Evolutionary conservation across 345 rosid species (phyloP), one percentile per base, ranked within the genome.

Genomic region (Iberis pinnata): DNA sequence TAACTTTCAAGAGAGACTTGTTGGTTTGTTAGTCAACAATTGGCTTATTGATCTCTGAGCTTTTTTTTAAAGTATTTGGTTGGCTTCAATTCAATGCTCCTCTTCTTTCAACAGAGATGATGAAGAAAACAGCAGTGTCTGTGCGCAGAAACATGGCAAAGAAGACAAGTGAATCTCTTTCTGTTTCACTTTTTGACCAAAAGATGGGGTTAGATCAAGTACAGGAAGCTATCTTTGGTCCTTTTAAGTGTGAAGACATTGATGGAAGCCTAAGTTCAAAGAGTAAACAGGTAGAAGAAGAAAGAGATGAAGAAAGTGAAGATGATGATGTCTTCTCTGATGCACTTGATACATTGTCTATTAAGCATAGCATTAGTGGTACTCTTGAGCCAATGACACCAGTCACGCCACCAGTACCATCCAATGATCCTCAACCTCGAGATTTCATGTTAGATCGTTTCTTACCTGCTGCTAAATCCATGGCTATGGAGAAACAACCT

Each of bases 391-490:
- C 53, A 39, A 74, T 71, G 61, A 76, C 60, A 14, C 67, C 53
- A 39, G 73, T 71, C 59, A 76, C 60, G n/a, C 67, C 72, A 2
- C 78, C 85, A 74, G 69, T 75, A 24, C 70, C 77, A 63, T 65
- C 74, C 4, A 67, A 65, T 0, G 93, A 81, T 68, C 57, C 61
- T 26, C 81, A 70, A 43, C 72, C 85, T 42, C 79, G 73, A 27
- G 86, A 80, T 65, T 81, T 78, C 74, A 92, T 92, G 88, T 59
- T 92, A 86, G 73, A 69, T 43, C 95, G 95, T 16, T 85, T 92
- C 83, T 79, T 92, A 65, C 96, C 96, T 22, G 98, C 95, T 2
- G 96, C 96, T 12, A 78, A 76, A 79, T 95, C 95, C 35, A 80
- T 85, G 96, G 65, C 95, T 36, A 47, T 83, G 71, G 77, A 76